These are phyloP conservation scores for Ganoderma meredithae DNA, from an alignment of 1,284 basidiomycete genomes.

Conservation along the genomic window DNA sequence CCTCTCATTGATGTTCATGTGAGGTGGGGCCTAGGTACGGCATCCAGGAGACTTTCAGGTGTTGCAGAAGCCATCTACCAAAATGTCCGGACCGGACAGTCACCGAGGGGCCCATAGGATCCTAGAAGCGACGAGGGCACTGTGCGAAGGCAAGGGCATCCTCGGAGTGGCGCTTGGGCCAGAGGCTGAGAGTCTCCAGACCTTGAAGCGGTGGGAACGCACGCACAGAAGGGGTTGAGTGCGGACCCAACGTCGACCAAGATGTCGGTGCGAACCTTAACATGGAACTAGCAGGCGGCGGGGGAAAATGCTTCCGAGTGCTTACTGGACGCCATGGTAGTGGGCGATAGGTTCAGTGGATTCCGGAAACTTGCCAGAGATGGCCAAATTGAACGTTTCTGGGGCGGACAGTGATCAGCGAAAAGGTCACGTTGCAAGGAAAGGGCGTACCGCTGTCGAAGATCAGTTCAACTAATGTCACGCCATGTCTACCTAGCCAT, in stretches of 20 bases:
- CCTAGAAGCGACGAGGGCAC: slow-evolving; percentile 42
- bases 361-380: slow-evolving; percentile 79
- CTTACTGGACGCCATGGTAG: slow-evolving; percentile 81
- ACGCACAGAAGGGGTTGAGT: slow-evolving; percentile 86
- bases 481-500: slow-evolving; percentile 93
- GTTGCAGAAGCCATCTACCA: slow-evolving; percentile 67
- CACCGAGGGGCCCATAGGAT: neutral
- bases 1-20: slow-evolving; percentile 71
- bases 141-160: slow-evolving; percentile 80
- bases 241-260: slow-evolving; percentile 82
- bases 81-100: neutral
- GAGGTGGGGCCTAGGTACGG: slow-evolving; percentile 78
- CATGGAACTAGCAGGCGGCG: slow-evolving; percentile 63
- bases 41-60: slow-evolving; percentile 82
- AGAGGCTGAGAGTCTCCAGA: slow-evolving; percentile 85
- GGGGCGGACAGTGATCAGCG: neutral
- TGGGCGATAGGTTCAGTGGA: slow-evolving; percentile 87
- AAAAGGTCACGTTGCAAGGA: neutral
- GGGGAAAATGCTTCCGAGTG: slow-evolving; percentile 81
- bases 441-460: slow-evolving; percentile 67
- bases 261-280: slow-evolving; percentile 78
- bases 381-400: slow-evolving; percentile 89
- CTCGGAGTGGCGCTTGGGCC: slow-evolving; percentile 77
- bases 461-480: slow-evolving; percentile 86
- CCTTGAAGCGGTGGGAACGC: slow-evolving; percentile 87